A percentile compares a stretch with the other conserved stretches of the same genome.
These are phyloP conservation scores for Cytospora mali DNA, from an alignment of 2,329 filamentous ascomycete genomes.

Conservation along the genomic window DNA sequence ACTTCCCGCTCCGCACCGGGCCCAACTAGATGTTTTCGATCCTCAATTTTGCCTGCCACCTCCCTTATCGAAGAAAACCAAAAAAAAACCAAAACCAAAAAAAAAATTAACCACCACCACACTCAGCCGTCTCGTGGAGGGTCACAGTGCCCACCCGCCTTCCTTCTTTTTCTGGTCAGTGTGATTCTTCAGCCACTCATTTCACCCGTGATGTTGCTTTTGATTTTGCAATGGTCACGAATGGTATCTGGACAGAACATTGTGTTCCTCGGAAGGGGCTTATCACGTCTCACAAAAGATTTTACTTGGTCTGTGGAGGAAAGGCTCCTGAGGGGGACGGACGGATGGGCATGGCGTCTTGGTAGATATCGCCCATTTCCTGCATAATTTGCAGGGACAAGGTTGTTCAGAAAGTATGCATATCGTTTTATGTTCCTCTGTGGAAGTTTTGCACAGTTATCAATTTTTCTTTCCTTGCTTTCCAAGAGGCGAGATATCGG, in stretches of 20 bases:
- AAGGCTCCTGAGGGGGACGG: too few relatives aligned
- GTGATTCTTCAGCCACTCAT: not conserved
- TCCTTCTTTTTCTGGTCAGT: not conserved
- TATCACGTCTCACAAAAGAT: not conserved
- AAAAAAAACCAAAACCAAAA: too few relatives aligned
- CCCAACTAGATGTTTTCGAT: constrained; percentile 54
- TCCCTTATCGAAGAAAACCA: too few relatives aligned
- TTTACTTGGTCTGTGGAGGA: not conserved
- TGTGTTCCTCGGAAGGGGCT: not conserved
- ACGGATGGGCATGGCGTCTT: not conserved
- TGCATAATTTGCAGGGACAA: not conserved
- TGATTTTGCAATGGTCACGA: not conserved
- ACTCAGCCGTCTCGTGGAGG: not conserved
- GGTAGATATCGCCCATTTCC: not conserved
- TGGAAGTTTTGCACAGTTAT: too few relatives aligned
- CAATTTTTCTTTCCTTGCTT: too few relatives aligned
- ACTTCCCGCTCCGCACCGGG: constrained; percentile 58
- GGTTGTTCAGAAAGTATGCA: not conserved
- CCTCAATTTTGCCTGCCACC: too few relatives aligned
- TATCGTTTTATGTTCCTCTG: too few relatives aligned
- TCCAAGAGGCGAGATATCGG: too few relatives aligned
- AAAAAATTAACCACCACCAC: too few relatives aligned
- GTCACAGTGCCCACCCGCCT: not conserved
- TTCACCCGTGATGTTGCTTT: not conserved
- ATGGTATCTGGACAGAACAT: not conserved